Conservation (phyloP, 2,329 filamentous ascomycete genomes). For the Fusarium aywerte region DNA sequence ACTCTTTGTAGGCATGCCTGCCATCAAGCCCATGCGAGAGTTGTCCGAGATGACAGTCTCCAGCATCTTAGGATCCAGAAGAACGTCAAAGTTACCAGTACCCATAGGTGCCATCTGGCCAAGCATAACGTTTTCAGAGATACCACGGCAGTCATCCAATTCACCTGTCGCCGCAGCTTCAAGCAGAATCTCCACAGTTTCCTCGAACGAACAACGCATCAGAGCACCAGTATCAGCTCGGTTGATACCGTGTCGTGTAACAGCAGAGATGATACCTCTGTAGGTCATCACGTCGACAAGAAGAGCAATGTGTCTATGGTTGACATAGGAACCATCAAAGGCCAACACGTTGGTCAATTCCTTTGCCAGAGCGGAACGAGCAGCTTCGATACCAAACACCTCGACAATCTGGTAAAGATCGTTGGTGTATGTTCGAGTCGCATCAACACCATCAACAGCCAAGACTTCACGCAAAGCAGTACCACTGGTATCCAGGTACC, state of each 20-base stretch:
- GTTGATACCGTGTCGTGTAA: slow-evolving; percentile 98
- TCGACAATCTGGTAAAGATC: slow-evolving; percentile 94
- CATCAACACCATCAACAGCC: slow-evolving; percentile 87
- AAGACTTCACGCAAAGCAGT: slow-evolving; percentile 87
- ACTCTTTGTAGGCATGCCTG: slow-evolving; percentile 80
- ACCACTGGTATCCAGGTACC: slow-evolving; percentile 95
- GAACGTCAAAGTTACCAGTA: slow-evolving; percentile 94
- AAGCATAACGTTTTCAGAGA: slow-evolving; percentile 98
- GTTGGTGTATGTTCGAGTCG: slow-evolving; percentile 89
- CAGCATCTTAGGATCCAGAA: slow-evolving; percentile 94
- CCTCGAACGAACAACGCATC: slow-evolving; percentile 99
- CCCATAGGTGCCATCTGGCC: slow-evolving; percentile 97
- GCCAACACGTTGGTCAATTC: slow-evolving; percentile 94
- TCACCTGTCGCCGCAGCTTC: slow-evolving; percentile 96
- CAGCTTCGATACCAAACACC: slow-evolving; percentile 96
- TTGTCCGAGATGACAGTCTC: slow-evolving; percentile 95
- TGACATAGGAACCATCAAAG: slow-evolving; percentile 99
- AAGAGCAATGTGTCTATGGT: slow-evolving; percentile 95
- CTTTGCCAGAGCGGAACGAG: slow-evolving; percentile 83
- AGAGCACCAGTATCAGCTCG: slow-evolving; percentile 96
- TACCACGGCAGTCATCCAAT: slow-evolving; percentile 95
- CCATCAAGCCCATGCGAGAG: slow-evolving; percentile 83
- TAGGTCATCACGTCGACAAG: slow-evolving; percentile 98
- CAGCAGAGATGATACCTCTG: slow-evolving; percentile 90
- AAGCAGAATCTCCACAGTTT: slow-evolving; percentile 97